Base-by-base conservation (phyloP, 2,329 filamentous ascomycete genomes). In the Colletotrichum orbiculare region DNA sequence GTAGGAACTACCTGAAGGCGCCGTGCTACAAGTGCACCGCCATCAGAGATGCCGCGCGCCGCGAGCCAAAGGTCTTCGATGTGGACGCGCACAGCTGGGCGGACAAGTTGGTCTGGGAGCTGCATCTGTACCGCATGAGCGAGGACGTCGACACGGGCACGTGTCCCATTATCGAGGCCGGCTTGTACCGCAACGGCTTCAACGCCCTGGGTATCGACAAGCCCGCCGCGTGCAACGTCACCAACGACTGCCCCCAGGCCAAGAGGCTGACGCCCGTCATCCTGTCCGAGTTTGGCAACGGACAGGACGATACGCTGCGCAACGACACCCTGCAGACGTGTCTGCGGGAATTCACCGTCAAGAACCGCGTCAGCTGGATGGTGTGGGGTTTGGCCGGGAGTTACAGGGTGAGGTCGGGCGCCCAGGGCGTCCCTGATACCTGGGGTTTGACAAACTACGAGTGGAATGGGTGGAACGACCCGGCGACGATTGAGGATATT, bases 371-470 rank as follows among this genome's bases (percentile, higher is more conserved):
- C 35, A 81, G 82, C 39, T 81, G 83, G 83, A 76, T 83, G 73
- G 74, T 81, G 75, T 85, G 82, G 79, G 82, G 82, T 39, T 58
- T 87, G n/a, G 75, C 75, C 1, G 82, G 82, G 1, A 82, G 79
- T 67, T 85, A 85, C 70, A 84, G 85, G 68, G 78, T 83, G 53
- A 73, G 82, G 0, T 66, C 72, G 2, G 82, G 82, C 1, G 74
- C 54, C 1, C 81, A 83, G 67, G 82, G 85, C 4, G 71, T 83
- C 7, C 70, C 72, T 6, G 82, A 85, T 70, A 81, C 79, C 0
- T 85, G 82, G 82, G 82, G 80, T 1, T 66, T 85, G 71, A 79
- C 78, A 43, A 84, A 77, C 61, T 76, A 75, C 12, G 76, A 83
- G 57, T 85, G 81, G 80, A 74, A 73, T 10, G 81, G 77, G 0